Evolutionary conservation across 805 yeast species (phyloP), one percentile per base, ranked within the genome.

Genomic region (Sugiyamaella boreocaroliniensis): DNA sequence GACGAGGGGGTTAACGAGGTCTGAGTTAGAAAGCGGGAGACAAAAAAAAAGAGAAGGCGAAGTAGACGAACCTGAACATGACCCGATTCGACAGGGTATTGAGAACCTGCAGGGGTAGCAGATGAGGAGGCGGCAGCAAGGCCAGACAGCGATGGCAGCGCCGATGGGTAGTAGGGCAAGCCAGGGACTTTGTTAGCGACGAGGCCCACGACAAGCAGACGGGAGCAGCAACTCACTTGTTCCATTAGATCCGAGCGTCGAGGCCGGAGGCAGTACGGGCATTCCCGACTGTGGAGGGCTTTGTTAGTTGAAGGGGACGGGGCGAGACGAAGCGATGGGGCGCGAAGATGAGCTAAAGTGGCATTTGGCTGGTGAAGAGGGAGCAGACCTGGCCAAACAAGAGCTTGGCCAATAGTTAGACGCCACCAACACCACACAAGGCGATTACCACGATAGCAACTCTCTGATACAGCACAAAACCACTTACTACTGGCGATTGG

Each of bases 261-360:
- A 53, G 11, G 70, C 70, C 4, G 69, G 68, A 15, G 70, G 70
- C 26, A 68, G 58, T 41, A 64, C 65, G n/a, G 70, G 68, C 47
- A 52, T 69, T n/a, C 64, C 65, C 11, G 55, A 56, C 52, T 61
- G 66, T 22, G 26, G 26, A 47, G 57, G 19, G 37, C 62, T 58
- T 54, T 12, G 49, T 20, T 40, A 29, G 45, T 20, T 22, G 26
- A 6, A 22, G 26, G 26, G 26, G 6, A n/a, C n/a, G 26, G 26
- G 26, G 26, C 3, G 26, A 3, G 26, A 22, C 6, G 26, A 22
- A 22, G 26, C 26, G 26, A 22, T 6, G 26, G 3, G n/a, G n/a
- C n/a, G n/a, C n/a, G n/a, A n/a, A n/a, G 26, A 22, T 22, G 26
- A 22, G 26, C 26, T 6, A 22, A 22, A 22, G 3, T 22, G 26